Evolutionary conservation across 2,329 filamentous ascomycete genomes (phyloP).

Genomic region (Botrytis galanthina): DNA sequence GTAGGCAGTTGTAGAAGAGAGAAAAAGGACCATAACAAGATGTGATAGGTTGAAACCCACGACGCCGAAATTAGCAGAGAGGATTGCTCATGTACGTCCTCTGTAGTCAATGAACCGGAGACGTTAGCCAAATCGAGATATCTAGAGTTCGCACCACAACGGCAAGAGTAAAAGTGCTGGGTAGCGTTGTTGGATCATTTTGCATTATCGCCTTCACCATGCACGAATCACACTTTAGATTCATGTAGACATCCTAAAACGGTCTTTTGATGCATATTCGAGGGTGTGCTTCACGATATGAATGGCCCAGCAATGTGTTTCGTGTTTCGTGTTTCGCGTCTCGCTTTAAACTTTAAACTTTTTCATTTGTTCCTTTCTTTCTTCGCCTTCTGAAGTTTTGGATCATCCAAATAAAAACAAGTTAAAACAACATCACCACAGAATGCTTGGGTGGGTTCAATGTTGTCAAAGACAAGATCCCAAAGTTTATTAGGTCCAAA

Average conservation of each 20-base stretch:
- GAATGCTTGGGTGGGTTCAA: conserved; percentile 1
- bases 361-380: not conserved
- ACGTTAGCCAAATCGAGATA: conserved; percentile 13
- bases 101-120: conserved; percentile 10
- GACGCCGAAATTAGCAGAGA: conserved; percentile 10
- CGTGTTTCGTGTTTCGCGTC: conserved; percentile 26
- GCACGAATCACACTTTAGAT: conserved; percentile 4
- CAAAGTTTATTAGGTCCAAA: conserved; percentile 20
- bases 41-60: conserved; percentile 15
- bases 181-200: conserved; percentile 14
- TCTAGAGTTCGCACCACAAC: not conserved
- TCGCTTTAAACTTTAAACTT: conserved; percentile 23
- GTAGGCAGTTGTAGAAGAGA: not conserved
- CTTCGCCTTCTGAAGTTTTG: not conserved
- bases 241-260: conserved; percentile 3
- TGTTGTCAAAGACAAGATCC: conserved; percentile 20
- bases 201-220: conserved; percentile 12
- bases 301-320: conserved; percentile 33
- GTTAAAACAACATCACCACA: not conserved
- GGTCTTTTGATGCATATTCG: conserved; percentile 24
- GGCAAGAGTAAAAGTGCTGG: conserved; percentile 7
- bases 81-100: conserved; percentile 14
- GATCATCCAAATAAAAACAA: conserved; percentile 1
- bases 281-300: conserved; percentile 28
- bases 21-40: not conserved